Percentiles rank a stretch among this genome's conserved stretches.
These are phyloP conservation scores for Pterulicium gracile DNA, from an alignment of 1,284 basidiomycete genomes.

Conservation along the genomic window DNA sequence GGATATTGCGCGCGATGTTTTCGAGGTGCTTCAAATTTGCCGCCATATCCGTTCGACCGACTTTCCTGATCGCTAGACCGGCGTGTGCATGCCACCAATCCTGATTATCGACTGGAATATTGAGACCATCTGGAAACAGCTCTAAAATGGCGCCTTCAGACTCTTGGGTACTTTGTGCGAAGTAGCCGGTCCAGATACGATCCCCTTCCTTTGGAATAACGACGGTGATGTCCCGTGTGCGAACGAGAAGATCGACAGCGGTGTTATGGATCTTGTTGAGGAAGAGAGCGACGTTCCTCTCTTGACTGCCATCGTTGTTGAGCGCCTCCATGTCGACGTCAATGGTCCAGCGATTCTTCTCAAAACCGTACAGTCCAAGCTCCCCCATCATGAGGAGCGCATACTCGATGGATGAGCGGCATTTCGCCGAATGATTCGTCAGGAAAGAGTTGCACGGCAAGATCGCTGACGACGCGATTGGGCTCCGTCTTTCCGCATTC, in stretches of 20 bases:
- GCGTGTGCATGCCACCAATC: background rate
- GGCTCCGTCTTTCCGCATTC: no score
- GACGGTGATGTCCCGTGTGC: background rate
- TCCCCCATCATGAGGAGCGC: background rate
- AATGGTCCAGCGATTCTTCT: background rate
- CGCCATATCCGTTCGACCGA: background rate
- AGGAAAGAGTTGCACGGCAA: background rate
- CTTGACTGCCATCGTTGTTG: background rate
- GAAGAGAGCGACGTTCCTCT: background rate
- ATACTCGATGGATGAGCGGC: background rate
- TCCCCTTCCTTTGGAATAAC: background rate
- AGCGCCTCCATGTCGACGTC: background rate
- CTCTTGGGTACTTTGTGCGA: background rate
- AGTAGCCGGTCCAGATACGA: background rate
- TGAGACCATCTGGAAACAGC: background rate
- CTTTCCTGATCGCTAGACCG: background rate
- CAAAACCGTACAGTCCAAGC: background rate
- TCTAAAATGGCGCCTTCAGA: background rate
- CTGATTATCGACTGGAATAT: background rate
- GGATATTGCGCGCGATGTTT: background rate
- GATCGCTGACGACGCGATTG: no score
- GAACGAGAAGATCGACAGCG: background rate
- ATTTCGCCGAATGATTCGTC: background rate
- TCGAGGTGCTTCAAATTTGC: background rate
- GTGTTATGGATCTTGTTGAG: background rate